These are phyloP conservation scores for Papiliotrema fonsecae DNA, from an alignment of 1,284 basidiomycete species.

Conservation along the genomic window DNA sequence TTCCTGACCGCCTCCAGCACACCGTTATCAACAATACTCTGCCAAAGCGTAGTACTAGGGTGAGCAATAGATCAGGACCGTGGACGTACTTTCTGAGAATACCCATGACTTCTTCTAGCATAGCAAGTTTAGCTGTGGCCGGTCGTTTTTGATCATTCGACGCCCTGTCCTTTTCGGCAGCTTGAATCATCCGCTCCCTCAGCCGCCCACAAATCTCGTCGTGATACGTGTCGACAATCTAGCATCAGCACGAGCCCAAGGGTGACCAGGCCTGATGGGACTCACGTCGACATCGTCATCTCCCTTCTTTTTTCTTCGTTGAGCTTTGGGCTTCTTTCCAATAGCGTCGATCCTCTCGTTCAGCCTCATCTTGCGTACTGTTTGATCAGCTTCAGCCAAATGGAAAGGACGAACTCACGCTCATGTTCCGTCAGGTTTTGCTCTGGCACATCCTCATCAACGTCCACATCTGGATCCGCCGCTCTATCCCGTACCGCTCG, in stretches of 20 bases:
- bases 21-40: constrained; percentile 93
- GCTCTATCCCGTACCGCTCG: constrained; percentile 56
- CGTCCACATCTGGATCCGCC: constrained; percentile 16
- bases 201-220: constrained; percentile 87
- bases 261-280: neutral
- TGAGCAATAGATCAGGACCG: constrained; percentile 3
- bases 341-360: constrained; percentile 64
- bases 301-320: constrained; percentile 62
- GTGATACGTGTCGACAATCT: constrained; percentile 73
- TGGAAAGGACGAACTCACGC: neutral
- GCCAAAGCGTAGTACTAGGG: constrained; percentile 69
- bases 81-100: constrained; percentile 80
- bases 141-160: constrained; percentile 79
- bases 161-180: constrained; percentile 78
- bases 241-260: neutral
- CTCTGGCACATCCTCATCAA: constrained; percentile 16
- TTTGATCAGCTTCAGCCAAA: neutral
- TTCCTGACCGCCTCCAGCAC: constrained; percentile 80
- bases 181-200: constrained; percentile 77
- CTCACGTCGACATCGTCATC: constrained; percentile 55
- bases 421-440: constrained; percentile 20
- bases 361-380: constrained; percentile 26
- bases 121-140: constrained; percentile 75
- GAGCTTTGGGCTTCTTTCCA: constrained; percentile 68
- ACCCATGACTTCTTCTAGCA: constrained; percentile 85